Evolutionary conservation across 2,329 filamentous ascomycete genomes (phyloP).

Genomic region (Thelonectria olida): DNA sequence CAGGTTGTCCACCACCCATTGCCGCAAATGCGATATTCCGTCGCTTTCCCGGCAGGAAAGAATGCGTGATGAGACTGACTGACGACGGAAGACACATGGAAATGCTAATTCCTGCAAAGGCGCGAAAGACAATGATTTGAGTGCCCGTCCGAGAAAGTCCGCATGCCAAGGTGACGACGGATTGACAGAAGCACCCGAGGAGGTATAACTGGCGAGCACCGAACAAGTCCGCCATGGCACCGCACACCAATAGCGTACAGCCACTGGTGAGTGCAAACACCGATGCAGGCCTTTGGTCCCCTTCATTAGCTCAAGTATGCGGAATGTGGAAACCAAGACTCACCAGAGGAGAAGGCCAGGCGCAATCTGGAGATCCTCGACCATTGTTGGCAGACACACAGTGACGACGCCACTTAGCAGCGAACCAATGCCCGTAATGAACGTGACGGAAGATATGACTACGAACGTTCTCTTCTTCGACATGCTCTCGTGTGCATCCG

Average conservation of each 20-base stretch:
- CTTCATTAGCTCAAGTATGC: neutral
- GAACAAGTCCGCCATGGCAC: neutral
- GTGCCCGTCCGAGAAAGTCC: constrained; percentile 40
- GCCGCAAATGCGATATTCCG: constrained; percentile 50
- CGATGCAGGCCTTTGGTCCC: neutral
- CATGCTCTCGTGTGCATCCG: neutral
- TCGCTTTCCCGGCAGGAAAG: constrained; percentile 41
- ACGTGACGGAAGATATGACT: constrained; percentile 4
- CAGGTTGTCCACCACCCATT: constrained; percentile 51
- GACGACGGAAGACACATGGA: constrained; percentile 45
- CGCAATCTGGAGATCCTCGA: neutral
- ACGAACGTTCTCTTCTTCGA: neutral
- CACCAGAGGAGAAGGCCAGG: neutral
- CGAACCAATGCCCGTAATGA: neutral
- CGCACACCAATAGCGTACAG: neutral
- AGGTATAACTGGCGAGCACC: constrained; percentile 4
- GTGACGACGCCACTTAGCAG: neutral
- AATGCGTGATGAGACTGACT: constrained; percentile 44
- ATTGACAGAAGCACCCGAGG: constrained; percentile 3
- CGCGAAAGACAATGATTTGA: constrained; percentile 45
- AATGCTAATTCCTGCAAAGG: constrained; percentile 40
- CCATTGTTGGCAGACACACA: neutral
- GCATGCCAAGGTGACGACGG: constrained; percentile 40
- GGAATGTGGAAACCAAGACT: neutral
- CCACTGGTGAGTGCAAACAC: constrained; percentile 1